Percentiles rank a stretch among this genome's conserved stretches.
phyloP scores from a whole-genome alignment of 768 basidiomycete genomes.

The Lactarius pseudohatsudake region DNA sequence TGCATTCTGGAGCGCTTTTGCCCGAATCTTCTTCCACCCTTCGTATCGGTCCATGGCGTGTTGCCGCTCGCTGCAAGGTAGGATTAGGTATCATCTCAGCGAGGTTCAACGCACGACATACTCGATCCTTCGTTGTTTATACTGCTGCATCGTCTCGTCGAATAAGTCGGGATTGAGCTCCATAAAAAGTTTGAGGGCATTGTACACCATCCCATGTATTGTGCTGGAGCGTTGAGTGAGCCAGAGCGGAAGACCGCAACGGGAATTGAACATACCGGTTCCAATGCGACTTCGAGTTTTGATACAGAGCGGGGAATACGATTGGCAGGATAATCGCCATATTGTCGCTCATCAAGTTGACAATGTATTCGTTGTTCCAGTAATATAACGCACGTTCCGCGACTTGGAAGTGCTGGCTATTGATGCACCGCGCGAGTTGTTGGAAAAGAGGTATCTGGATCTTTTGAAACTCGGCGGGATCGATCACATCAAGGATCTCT shows the following conservation, averaged over 20 bases:
- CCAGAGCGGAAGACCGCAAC: constrained; percentile 3
- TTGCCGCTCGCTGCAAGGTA: constrained; percentile 71
- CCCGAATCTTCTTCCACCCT: constrained; percentile 85
- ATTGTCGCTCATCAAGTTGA: constrained; percentile 99
- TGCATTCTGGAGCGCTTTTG: constrained; percentile 70
- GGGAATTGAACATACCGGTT: constrained; percentile 68
- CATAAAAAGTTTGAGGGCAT: constrained; percentile 97
- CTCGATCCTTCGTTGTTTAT: constrained; percentile 85
- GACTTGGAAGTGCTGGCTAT: constrained; percentile 99
- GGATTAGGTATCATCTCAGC: not conserved
- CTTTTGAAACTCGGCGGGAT: constrained; percentile 94
- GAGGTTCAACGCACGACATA: constrained; percentile 34
- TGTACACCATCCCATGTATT: constrained; percentile 99
- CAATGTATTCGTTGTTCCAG: constrained; percentile 99
- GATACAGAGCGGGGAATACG: constrained; percentile 94
- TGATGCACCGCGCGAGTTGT: constrained; percentile 95
- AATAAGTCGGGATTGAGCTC: constrained; percentile 98
- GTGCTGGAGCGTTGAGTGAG: constrained; percentile 48
- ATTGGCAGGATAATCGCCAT: constrained; percentile 85
- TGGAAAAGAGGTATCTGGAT: constrained; percentile 90
- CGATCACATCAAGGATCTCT: constrained; percentile 97
- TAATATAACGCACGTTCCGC: constrained; percentile 95
- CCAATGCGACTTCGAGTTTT: constrained; percentile 97
- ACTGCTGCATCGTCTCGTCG: constrained; percentile 89
- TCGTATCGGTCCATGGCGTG: constrained; percentile 82